Base-by-base conservation (phyloP, 1,284 basidiomycete genomes). In the Heterobasidion annosum region DNA sequence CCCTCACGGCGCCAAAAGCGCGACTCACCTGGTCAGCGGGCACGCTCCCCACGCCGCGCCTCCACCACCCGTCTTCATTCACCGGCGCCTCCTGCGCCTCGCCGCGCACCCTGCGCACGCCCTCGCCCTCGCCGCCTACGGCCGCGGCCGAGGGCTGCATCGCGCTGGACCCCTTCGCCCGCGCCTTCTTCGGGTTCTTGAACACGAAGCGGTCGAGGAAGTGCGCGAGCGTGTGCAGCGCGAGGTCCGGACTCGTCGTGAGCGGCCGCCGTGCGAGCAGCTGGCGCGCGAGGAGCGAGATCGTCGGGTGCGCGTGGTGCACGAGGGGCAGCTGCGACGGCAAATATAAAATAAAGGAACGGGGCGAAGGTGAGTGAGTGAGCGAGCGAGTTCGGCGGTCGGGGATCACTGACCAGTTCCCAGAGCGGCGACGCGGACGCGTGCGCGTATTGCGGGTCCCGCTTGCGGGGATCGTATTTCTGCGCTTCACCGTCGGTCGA, bases 131-230 rank as follows among this genome's bases (percentile, higher is more conserved):
- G 15, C 75, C 58, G 18, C 18, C 18, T 18, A 18, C 18, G 2
- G 70, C 68, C 25, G 25, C 5, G 48, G 80, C 87, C 7, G 85
- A 83, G n/a, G 94, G 94, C 71, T 99, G 97, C 97, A 99, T 99
- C 58, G 91, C 89, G 57, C 88, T 91, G 2, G 85, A 78, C 19
- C 93, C 90, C 60, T 87, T 89, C 3, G 82, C 71, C 47, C 79
- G 83, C 0, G 69, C 66, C 70, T 95, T 92, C 75, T 98, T 99
- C 1, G 95, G 89, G 68, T 98, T 98, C 67, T 94, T 92, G 76
- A 94, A 98, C 34, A 98, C 91, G 70, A 89, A 88, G 32, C 82
- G 75, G 61, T 71, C 67, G 48, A 73, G 63, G 65, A 70, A 68
- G 59, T 70, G 93, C 1, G 91, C 86, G 16, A 98, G 81, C 0